Conservation (phyloP, 495 filamentous ascomycete species). For the Daldinia loculata region DNA sequence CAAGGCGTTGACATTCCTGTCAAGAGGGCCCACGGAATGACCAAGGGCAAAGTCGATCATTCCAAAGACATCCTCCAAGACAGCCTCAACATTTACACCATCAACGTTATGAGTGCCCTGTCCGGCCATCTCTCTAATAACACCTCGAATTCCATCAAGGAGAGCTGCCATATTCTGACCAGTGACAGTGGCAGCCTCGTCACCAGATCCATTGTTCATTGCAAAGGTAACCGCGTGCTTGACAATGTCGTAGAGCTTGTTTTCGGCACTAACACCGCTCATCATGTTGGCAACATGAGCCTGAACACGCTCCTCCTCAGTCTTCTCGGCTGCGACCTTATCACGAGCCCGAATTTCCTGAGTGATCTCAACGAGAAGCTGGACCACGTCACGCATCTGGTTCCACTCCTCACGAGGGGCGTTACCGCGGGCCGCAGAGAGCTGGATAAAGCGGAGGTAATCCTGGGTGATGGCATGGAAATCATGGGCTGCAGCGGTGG, state of each 20-base stretch:
- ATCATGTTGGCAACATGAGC: conserved; percentile 40
- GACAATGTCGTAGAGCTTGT: conserved; percentile 42
- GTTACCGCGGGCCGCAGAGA: conserved; percentile 19
- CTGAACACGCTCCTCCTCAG: conserved; percentile 32
- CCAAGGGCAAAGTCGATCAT: conserved; percentile 32
- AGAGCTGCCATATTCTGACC: conserved; percentile 29
- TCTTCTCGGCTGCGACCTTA: conserved; percentile 30
- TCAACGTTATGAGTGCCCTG: conserved; percentile 12
- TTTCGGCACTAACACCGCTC: conserved; percentile 37
- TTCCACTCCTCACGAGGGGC: conserved; percentile 34
- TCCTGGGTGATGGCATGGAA: conserved; percentile 24
- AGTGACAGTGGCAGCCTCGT: conserved; percentile 16
- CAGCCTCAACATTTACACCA: conserved; percentile 25
- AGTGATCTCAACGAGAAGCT: conserved; percentile 31
- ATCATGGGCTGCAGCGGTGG: conserved; percentile 24
- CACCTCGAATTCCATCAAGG: conserved; percentile 32
- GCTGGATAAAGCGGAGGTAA: conserved; percentile 21
- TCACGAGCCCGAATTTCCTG: conserved; percentile 40
- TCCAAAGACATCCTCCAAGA: conserved; percentile 37
- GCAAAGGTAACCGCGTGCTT: conserved; percentile 39
- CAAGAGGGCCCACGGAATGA: background rate
- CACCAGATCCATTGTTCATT: conserved; percentile 22
- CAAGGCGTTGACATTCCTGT: background rate
- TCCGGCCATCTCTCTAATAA: conserved; percentile 27
- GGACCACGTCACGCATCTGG: conserved; percentile 12